A percentile compares a stretch with the other conserved stretches of the same genome.
These are phyloP conservation scores for Talaromyces sp. DNA, from an alignment of 2,329 filamentous ascomycete genomes.

Conservation along the genomic window DNA sequence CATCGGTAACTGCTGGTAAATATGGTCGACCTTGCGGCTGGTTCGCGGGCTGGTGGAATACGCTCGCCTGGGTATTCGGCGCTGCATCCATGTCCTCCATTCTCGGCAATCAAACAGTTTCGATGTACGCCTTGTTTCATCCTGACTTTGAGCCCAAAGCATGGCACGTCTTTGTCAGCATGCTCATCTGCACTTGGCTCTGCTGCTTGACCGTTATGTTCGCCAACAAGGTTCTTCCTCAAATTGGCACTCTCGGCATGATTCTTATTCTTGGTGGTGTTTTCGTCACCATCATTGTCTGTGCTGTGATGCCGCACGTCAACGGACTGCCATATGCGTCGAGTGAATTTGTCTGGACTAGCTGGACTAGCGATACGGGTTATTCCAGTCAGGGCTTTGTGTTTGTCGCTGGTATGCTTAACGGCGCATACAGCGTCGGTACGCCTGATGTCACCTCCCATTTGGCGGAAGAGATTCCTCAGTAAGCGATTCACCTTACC, in stretches of 20 bases:
- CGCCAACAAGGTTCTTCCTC: constrained; percentile 48
- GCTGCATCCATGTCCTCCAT: constrained; percentile 56
- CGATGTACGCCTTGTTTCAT: constrained; percentile 58
- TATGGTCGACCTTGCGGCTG: constrained; percentile 50
- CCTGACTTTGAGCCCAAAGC: constrained; percentile 46
- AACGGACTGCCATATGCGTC: constrained; percentile 42
- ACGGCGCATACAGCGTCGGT: constrained; percentile 64
- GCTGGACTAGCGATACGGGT: constrained; percentile 48
- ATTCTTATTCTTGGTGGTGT: constrained; percentile 53
- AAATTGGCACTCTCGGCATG: constrained; percentile 53
- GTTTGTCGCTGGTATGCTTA: constrained; percentile 61
- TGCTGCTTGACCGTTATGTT: constrained; percentile 51
- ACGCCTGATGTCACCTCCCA: constrained; percentile 62
- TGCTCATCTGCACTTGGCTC: constrained; percentile 53
- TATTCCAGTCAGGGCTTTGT: constrained; percentile 53
- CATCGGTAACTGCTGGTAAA: constrained; percentile 53
- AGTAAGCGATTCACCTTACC: constrained; percentile 19
- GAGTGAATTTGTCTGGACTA: constrained; percentile 51
- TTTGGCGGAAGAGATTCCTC: constrained; percentile 59
- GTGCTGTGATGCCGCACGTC: constrained; percentile 49
- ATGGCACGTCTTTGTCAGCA: constrained; percentile 59
- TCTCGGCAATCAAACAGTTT: constrained; percentile 55
- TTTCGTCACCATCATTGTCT: constrained; percentile 51
- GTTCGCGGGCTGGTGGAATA: constrained; percentile 44
- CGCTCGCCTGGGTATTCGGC: constrained; percentile 55